Percentiles rank a stretch among this genome's conserved stretches.
Conservation (phyloP, 31 red algal species). For the Asparagopsis taxiformis region DNA sequence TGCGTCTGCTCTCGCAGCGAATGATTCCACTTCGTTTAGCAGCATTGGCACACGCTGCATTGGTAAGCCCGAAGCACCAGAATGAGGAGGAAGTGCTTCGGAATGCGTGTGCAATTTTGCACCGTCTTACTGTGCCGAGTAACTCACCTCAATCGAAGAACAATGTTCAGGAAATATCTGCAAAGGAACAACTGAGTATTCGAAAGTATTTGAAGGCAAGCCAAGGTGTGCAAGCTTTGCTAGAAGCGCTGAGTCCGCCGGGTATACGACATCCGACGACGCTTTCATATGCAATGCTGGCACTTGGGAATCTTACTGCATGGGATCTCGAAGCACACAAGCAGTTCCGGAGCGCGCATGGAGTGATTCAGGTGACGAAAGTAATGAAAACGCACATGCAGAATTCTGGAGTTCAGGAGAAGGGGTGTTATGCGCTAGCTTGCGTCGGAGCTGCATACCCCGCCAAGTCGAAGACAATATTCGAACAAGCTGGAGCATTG, state of each 20-base stretch:
- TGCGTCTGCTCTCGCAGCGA: conserved; percentile 46
- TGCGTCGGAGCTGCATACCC: conserved; percentile 66
- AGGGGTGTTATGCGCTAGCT: conserved; percentile 75
- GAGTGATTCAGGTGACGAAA: conserved; percentile 55
- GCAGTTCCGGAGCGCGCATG: conserved; percentile 57
- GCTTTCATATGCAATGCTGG: conserved; percentile 55
- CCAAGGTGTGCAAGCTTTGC: conserved; percentile 46
- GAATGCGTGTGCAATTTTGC: conserved; percentile 54
- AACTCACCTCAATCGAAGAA: conserved; percentile 40
- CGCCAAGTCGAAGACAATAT: conserved; percentile 50
- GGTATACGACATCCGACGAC: conserved; percentile 62
- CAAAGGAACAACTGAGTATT: conserved; percentile 62
- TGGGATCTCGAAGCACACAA: conserved; percentile 74
- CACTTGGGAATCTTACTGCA: conserved; percentile 73
- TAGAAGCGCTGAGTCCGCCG: conserved; percentile 47
- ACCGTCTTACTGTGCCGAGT: conserved; percentile 61
- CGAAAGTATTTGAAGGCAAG: conserved; percentile 52
- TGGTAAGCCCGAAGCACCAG: conserved; percentile 41
- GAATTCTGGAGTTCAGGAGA: conserved; percentile 69
- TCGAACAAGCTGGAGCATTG: conserved; percentile 44
- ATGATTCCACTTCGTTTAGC: conserved; percentile 54
- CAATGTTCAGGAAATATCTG: conserved; percentile 28
- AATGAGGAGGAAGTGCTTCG: conserved; percentile 62
- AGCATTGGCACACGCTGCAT: conserved; percentile 52
- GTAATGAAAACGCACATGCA: conserved; percentile 55